Percentiles rank a stretch among this genome's conserved stretches.
phyloP scores from a whole-genome alignment of 176 grass and related monocot genomes.

The Bolboschoenus planiculmis region DNA sequence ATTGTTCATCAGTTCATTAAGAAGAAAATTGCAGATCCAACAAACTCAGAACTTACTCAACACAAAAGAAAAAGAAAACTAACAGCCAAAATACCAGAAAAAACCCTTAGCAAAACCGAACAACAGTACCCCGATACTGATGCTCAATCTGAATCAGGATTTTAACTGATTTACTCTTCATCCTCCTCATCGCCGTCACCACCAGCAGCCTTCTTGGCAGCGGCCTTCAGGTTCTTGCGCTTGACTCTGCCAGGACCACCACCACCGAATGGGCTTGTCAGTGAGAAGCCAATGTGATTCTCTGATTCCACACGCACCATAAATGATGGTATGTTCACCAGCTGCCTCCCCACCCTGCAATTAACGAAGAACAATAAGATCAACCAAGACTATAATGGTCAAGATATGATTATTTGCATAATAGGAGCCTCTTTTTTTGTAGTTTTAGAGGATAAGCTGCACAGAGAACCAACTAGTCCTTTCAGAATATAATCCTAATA shows the following conservation, averaged over 20 bases:
- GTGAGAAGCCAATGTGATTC: conserved; percentile 57
- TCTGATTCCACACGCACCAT: conserved; percentile 72
- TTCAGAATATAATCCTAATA: too few species aligned
- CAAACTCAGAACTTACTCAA: conserved; percentile 9
- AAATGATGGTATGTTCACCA: conserved; percentile 63
- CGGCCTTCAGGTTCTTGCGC: conserved; percentile 55
- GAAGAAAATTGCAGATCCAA: not conserved
- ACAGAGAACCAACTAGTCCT: too few species aligned
- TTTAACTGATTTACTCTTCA: conserved; percentile 21
- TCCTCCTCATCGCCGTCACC: conserved; percentile 42
- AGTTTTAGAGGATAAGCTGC: not conserved
- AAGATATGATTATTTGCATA: not conserved
- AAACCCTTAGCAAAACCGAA: not conserved
- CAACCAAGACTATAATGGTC: not conserved
- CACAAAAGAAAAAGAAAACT: not conserved
- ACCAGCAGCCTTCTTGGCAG: conserved; percentile 34
- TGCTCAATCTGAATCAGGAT: conserved; percentile 1
- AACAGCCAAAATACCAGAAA: not conserved
- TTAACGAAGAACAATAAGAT: not conserved
- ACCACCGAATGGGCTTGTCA: conserved; percentile 54
- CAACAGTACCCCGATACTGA: not conserved
- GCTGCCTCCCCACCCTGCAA: conserved; percentile 56
- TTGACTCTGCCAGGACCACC: conserved; percentile 56
- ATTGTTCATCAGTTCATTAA: conserved; percentile 9
- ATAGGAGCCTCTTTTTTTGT: not conserved